Evolutionary conservation across 257 asterid species (phyloP).

Genomic region (Solanum corneliomulleri): DNA sequence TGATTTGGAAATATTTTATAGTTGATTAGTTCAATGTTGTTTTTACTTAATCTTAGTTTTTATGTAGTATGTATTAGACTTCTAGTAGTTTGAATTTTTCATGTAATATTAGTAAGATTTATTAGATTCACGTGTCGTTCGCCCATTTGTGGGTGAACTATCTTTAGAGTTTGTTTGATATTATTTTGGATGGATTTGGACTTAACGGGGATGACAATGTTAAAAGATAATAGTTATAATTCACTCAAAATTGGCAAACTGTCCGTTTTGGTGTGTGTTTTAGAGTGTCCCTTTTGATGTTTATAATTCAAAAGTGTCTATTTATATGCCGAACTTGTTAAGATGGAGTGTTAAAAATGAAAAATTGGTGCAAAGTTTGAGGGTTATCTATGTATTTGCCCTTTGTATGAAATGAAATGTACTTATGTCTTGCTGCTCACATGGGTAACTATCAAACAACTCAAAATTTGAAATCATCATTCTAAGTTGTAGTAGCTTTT

Average conservation of each 20-base stretch:
- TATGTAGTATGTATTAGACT: background rate
- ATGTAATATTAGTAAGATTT: background rate
- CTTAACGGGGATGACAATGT: too few species aligned
- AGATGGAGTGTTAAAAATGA: background rate
- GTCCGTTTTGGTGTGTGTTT: background rate
- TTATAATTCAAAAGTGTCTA: background rate
- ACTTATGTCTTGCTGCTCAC: background rate
- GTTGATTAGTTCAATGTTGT: background rate
- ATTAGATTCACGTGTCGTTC: background rate
- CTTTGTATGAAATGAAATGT: background rate
- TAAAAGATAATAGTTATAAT: too few species aligned
- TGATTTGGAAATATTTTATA: too few species aligned
- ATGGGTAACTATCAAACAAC: background rate
- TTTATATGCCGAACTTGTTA: background rate
- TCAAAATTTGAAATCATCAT: background rate
- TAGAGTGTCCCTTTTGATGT: background rate
- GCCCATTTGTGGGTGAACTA: background rate
- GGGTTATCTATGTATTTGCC: background rate
- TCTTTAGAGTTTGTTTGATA: background rate
- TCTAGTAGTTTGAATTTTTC: background rate
- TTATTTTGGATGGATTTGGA: background rate
- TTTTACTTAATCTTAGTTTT: background rate
- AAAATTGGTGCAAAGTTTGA: background rate
- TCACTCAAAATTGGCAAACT: background rate
- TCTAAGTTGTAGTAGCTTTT: background rate